Evolutionary conservation across 805 yeast species (phyloP).

Genomic region (Candida easanensis): DNA sequence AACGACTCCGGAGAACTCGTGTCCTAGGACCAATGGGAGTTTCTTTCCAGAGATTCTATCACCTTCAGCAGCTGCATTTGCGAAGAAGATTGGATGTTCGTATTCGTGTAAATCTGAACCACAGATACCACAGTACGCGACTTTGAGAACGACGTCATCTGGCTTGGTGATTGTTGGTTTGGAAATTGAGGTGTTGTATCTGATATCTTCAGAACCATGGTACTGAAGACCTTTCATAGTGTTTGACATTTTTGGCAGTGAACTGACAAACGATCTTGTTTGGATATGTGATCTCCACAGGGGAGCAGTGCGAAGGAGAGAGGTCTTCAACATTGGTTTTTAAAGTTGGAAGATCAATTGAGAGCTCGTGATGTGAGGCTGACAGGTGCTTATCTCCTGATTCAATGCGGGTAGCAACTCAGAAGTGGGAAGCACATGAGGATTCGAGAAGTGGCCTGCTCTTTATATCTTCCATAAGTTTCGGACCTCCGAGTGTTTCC

Average conservation of each 20-base stretch:
- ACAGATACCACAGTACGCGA: slow-evolving; percentile 54
- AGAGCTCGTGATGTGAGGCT: not conserved
- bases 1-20: slow-evolving; percentile 60
- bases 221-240: slow-evolving; percentile 41
- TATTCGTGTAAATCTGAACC: slow-evolving; percentile 63
- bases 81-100: slow-evolving; percentile 58
- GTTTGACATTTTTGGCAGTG: not conserved
- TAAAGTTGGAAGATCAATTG: too few relatives aligned
- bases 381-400: not conserved
- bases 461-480: too few relatives aligned
- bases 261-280: too few relatives aligned
- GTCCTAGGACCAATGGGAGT: slow-evolving; percentile 59
- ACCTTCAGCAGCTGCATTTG: slow-evolving; percentile 39
- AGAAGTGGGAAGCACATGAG: too few relatives aligned
- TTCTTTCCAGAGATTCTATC: slow-evolving; percentile 32
- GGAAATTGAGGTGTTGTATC: slow-evolving; percentile 31
- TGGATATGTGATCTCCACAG: not conserved
- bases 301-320: not conserved
- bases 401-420: not conserved
- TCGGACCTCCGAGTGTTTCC: too few relatives aligned
- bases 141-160: slow-evolving; percentile 42
- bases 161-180: slow-evolving; percentile 36
- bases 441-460: too few relatives aligned
- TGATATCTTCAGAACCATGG: slow-evolving; percentile 36
- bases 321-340: too few relatives aligned